A percentile compares a stretch with the other conserved stretches of the same genome.
phyloP scores from a whole-genome alignment of 352 stramenopile species.

The Phytophthora colocasiae region DNA sequence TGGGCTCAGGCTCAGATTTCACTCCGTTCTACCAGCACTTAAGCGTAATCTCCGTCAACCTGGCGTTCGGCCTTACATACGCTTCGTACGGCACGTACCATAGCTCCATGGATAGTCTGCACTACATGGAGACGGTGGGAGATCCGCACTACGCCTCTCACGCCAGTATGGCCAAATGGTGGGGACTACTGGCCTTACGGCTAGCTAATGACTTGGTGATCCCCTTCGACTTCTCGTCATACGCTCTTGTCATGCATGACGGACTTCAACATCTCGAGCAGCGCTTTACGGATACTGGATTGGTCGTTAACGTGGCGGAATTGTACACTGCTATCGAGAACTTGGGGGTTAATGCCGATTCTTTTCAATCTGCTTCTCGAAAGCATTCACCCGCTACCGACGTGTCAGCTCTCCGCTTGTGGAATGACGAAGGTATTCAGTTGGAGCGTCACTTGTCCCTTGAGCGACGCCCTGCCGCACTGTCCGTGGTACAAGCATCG shows the following conservation, averaged over 20 bases:
- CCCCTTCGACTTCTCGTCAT: slow-evolving; percentile 59
- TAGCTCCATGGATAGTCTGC: slow-evolving; percentile 84
- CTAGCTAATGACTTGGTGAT: slow-evolving; percentile 52
- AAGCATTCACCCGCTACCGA: background rate
- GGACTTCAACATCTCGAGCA: slow-evolving; percentile 31
- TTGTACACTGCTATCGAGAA: slow-evolving; percentile 33
- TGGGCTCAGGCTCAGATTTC: slow-evolving; percentile 75
- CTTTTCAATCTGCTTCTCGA: slow-evolving; percentile 30
- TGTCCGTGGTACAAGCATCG: slow-evolving; percentile 49
- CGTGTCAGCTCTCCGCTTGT: background rate
- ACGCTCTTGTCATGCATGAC: slow-evolving; percentile 53
- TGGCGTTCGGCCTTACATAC: slow-evolving; percentile 51
- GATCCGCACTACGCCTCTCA: slow-evolving; percentile 68
- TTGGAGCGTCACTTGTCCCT: slow-evolving; percentile 46
- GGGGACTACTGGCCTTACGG: slow-evolving; percentile 57
- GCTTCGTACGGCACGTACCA: slow-evolving; percentile 80
- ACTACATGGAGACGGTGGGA: slow-evolving; percentile 63
- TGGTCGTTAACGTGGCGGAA: slow-evolving; percentile 9
- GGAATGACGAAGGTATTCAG: slow-evolving; percentile 36
- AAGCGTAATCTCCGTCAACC: slow-evolving; percentile 79
- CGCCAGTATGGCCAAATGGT: slow-evolving; percentile 55
- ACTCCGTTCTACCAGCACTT: slow-evolving; percentile 88
- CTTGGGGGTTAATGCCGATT: slow-evolving; percentile 38
- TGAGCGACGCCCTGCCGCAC: slow-evolving; percentile 25
- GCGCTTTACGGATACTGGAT: slow-evolving; percentile 7